A percentile compares a stretch with the other conserved stretches of the same genome.
Evolutionary conservation across 1,139 yeast species (phyloP).

Genomic region (Hansenula sp.): DNA sequence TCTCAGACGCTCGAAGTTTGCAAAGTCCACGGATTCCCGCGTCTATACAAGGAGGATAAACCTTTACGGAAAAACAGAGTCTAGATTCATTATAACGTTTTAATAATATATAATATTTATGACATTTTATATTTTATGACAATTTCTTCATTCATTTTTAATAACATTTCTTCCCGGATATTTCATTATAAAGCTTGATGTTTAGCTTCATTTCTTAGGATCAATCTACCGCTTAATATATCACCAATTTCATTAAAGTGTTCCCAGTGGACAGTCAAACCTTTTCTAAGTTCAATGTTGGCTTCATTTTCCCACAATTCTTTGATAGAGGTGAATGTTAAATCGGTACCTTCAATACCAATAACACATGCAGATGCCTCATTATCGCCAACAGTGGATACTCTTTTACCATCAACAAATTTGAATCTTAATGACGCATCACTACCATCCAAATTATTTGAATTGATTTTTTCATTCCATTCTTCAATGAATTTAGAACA

Average conservation of each 20-base stretch:
- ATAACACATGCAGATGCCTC: conserved; percentile 56
- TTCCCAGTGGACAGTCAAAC: conserved; percentile 66
- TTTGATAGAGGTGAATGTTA: conserved; percentile 52
- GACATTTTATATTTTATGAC: not conserved
- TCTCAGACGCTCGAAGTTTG: no score
- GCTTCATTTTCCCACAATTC: conserved; percentile 58
- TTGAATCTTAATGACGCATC: conserved; percentile 36
- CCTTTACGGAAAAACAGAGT: not conserved
- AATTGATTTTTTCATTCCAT: conserved; percentile 27
- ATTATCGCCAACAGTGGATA: conserved; percentile 34
- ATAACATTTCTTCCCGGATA: not conserved
- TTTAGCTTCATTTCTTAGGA: conserved; percentile 34
- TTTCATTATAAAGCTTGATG: not conserved
- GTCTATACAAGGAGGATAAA: not conserved
- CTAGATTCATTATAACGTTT: not conserved
- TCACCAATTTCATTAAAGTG: conserved; percentile 56
- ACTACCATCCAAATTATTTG: conserved; percentile 25
- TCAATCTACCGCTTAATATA: conserved; percentile 64
- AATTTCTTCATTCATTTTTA: no score
- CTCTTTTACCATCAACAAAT: conserved; percentile 35
- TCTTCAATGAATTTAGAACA: conserved; percentile 85
- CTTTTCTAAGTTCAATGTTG: conserved; percentile 58
- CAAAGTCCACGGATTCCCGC: no score
- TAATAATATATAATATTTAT: not conserved
- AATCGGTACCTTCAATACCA: conserved; percentile 64